phyloP scores from a whole-genome alignment of 352 stramenopile genomes.

The Halophytophthora batemanensis region DNA sequence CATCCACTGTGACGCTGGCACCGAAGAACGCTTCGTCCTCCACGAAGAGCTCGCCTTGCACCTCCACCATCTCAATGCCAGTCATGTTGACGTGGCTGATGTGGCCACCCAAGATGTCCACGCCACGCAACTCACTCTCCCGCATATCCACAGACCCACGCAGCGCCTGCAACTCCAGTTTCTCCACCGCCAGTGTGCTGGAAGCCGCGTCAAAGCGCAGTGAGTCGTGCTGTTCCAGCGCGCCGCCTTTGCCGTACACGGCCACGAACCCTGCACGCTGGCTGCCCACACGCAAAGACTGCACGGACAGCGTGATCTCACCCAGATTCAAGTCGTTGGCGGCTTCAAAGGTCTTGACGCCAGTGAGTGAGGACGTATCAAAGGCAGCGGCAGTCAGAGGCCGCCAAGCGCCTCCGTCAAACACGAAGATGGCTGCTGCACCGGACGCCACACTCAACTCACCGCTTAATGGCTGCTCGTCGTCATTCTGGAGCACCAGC shows the following conservation, averaged over 20 bases:
- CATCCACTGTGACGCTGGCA: constrained; percentile 79
- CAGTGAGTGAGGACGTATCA: constrained; percentile 53
- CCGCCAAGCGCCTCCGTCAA: constrained; percentile 59
- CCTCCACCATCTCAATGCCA: constrained; percentile 59
- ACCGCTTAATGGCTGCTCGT: constrained; percentile 47
- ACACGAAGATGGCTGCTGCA: constrained; percentile 62
- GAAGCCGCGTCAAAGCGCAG: constrained; percentile 61
- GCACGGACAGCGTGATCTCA: constrained; percentile 61
- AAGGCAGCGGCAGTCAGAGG: constrained; percentile 66
- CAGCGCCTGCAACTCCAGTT: constrained; percentile 46
- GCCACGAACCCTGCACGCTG: constrained; percentile 55
- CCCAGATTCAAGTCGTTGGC: constrained; percentile 77
- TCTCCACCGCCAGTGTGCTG: constrained; percentile 34
- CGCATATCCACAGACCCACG: constrained; percentile 78
- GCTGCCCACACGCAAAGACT: constrained; percentile 57
- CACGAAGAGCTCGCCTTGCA: constrained; percentile 82
- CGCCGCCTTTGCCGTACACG: constrained; percentile 67
- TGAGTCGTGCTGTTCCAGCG: constrained; percentile 52
- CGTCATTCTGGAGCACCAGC: constrained; percentile 74
- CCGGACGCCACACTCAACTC: constrained; percentile 49
- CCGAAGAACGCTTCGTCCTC: constrained; percentile 82
- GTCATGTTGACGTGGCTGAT: constrained; percentile 82
- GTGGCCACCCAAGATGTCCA: constrained; percentile 73
- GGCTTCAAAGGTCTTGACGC: constrained; percentile 56
- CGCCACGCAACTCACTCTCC: constrained; percentile 57